Base-by-base conservation (phyloP, 208 protist genomes). In the Leptomonas seymouri region DNA sequence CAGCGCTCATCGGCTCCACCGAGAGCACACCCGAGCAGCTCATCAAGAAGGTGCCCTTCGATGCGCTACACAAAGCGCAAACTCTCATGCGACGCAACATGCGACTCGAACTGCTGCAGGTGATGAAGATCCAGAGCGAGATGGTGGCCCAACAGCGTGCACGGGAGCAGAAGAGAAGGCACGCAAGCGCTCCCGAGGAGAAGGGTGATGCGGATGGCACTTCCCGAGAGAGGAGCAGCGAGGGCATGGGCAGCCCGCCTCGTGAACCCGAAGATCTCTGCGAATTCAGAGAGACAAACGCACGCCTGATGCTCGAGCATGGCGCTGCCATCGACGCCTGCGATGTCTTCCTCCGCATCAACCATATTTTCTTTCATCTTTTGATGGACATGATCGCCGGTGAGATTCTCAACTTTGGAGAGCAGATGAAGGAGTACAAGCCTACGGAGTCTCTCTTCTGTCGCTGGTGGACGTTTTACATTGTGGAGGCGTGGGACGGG, bases 401-500 rank as follows among this genome's bases (percentile, higher is more conserved):
- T 30, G 78, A 83, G 58, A 16, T 79, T 16, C 12, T 62, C 28
- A 58, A 68, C 11, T 83, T 83, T 50, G 74, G 68, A 4, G 72
- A 83, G 46, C n/a, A 59, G 34, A 82, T 82, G 77, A 61, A 71
- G 71, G 44, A 70, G 62, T 83, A 83, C 67, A 66, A 68, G 62
- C 72, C 72, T 5, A 25, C 57, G 25, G 74, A 79, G 51, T 78
- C 75, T 1, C 36, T 78, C 16, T 53, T 50, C 9, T 51, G 62
- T 0, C 73, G 71, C 23, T 23, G 82, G 25, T 59, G 73, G 21
- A 56, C 80, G 16, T 76, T 77, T 41, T 80, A 85, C 48, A 73
- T 90, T 34, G 34, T 81, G 25, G 81, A 90, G 48, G 63, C 74
- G 44, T 85, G 77, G 76, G 50, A 77, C 34, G 66, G 69, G 57